Conservation (phyloP, 1,284 basidiomycete species). For the Cryptococcus sp. region DNA sequence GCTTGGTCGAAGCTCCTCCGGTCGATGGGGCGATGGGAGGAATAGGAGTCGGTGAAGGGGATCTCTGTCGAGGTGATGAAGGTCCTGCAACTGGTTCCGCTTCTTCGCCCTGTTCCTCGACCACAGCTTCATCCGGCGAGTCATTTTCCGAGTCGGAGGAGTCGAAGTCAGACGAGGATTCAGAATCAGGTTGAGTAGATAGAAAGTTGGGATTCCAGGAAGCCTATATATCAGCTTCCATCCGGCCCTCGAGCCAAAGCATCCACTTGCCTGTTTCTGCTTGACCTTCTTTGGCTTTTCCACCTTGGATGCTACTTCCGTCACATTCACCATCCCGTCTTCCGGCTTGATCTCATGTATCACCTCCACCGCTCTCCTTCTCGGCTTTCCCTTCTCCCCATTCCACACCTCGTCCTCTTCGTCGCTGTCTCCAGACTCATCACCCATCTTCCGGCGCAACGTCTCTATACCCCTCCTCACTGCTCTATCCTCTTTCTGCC, state of each 20-base stretch:
- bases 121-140: conserved; percentile 9
- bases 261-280: conserved; percentile 22
- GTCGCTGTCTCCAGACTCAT: conserved; percentile 48
- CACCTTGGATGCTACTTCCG: not conserved
- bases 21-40: not conserved
- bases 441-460: conserved; percentile 51
- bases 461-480: conserved; percentile 63
- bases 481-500: conserved; percentile 68
- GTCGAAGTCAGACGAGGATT: conserved; percentile 42
- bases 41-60: not conserved
- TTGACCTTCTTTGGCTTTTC: conserved; percentile 5
- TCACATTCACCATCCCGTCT: conserved; percentile 17
- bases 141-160: conserved; percentile 44
- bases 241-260: not conserved
- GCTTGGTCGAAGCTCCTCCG: conserved; percentile 9
- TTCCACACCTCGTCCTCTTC: conserved; percentile 47
- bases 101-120: not conserved
- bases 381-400: conserved; percentile 54
- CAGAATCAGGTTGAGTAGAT: conserved; percentile 21
- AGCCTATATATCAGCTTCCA: conserved; percentile 3
- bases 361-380: conserved; percentile 58
- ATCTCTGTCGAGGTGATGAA: not conserved
- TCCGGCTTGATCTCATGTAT: conserved; percentile 54
- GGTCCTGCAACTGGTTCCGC: not conserved
- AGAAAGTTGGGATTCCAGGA: conserved; percentile 40